These are phyloP conservation scores for Jaltomata sinuosa DNA, from an alignment of 257 asterid species.

Conservation along the genomic window DNA sequence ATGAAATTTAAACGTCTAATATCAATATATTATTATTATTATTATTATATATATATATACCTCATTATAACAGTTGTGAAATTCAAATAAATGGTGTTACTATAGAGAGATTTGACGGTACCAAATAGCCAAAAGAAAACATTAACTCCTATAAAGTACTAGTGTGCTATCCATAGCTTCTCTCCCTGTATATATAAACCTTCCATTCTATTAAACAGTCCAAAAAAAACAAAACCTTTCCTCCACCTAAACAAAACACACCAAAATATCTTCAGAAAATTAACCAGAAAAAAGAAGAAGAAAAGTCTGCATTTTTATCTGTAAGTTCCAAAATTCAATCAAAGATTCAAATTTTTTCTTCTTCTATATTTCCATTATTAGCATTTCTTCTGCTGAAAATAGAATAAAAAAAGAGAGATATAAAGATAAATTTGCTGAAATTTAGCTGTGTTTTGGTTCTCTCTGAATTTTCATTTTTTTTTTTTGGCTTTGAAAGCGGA, in stretches of 20 bases:
- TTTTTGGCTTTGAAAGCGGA: too few relatives aligned
- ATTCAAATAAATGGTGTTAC: too few relatives aligned
- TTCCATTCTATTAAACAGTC: neutral
- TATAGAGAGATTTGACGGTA: too few relatives aligned
- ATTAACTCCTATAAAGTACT: too few relatives aligned
- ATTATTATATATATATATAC: too few relatives aligned
- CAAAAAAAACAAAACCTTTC: neutral
- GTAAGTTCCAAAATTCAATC: neutral
- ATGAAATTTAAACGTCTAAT: too few relatives aligned
- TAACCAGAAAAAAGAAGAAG: neutral
- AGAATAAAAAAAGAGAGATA: neutral
- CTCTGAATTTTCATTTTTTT: neutral
- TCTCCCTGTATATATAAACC: neutral
- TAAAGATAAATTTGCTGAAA: neutral
- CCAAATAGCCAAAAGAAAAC: too few relatives aligned
- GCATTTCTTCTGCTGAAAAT: neutral
- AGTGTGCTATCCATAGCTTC: neutral
- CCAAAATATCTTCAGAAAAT: neutral
- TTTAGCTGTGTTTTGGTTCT: neutral
- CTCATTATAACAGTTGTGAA: too few relatives aligned
- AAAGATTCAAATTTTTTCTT: neutral
- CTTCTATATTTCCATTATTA: neutral
- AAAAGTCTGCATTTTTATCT: neutral
- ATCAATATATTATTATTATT: too few relatives aligned
- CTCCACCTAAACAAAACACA: neutral